phyloP scores from a whole-genome alignment of 2,329 filamentous ascomycete genomes.

The Raffaelea ambrosiae region DNA sequence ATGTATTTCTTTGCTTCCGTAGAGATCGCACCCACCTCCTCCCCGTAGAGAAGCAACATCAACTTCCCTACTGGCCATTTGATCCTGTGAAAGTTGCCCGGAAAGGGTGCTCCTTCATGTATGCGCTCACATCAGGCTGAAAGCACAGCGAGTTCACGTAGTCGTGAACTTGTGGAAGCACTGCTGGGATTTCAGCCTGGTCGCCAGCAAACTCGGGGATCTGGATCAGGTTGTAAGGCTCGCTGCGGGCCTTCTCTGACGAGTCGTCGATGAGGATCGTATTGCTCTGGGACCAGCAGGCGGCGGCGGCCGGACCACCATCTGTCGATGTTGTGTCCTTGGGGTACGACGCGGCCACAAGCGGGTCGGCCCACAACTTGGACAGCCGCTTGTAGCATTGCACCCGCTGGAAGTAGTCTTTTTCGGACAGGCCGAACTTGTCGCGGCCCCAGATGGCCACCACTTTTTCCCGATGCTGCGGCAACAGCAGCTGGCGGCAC shows the following conservation, averaged over 20 bases:
- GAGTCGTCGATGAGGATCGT: constrained; percentile 89
- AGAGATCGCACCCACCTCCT: too few relatives aligned
- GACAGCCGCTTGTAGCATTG: constrained; percentile 86
- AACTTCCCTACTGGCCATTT: too few relatives aligned
- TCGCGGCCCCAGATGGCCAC: constrained; percentile 73
- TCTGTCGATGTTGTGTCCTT: too few relatives aligned
- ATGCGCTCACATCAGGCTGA: constrained; percentile 54
- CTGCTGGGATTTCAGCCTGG: constrained; percentile 26
- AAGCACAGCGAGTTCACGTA: constrained; percentile 47
- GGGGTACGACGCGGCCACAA: constrained; percentile 35
- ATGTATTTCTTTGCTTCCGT: too few relatives aligned
- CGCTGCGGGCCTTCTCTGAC: constrained; percentile 65
- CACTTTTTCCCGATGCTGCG: constrained; percentile 29
- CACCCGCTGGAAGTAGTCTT: constrained; percentile 61
- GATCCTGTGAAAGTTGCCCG: too few relatives aligned
- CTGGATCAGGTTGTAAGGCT: constrained; percentile 75
- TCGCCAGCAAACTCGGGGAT: constrained; percentile 66
- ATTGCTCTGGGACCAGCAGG: constrained; percentile 68
- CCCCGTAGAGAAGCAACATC: too few relatives aligned
- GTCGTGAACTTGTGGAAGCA: constrained; percentile 52
- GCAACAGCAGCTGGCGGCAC: constrained; percentile 52
- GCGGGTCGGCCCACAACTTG: constrained; percentile 55
- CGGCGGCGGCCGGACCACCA: constrained; percentile 23
- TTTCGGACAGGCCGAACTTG: constrained; percentile 54
- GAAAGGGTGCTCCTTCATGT: constrained; percentile 46